Evolutionary conservation across 306 rosid genomes (phyloP).

Genomic region (Prunus dulcis): DNA sequence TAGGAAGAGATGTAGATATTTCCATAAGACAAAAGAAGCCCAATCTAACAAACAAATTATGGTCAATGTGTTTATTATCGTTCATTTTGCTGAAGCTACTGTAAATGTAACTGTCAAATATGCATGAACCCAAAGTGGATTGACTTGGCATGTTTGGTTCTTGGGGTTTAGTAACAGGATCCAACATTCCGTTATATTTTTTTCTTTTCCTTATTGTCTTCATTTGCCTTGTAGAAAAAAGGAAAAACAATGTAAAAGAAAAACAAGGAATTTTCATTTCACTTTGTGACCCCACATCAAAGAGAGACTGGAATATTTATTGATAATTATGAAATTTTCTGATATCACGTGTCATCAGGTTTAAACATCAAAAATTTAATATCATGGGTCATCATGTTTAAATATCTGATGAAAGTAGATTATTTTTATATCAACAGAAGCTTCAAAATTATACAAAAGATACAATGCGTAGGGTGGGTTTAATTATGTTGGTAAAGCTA

Average conservation of each 20-base stretch:
- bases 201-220: background rate
- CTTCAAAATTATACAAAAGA: background rate
- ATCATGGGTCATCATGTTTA: background rate
- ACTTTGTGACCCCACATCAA: background rate
- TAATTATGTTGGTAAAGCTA: background rate
- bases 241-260: background rate
- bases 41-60: background rate
- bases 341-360: background rate
- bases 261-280: background rate
- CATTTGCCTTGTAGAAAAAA: background rate
- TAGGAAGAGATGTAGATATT: background rate
- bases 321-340: background rate
- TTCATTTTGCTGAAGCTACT: background rate
- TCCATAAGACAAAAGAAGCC: no score
- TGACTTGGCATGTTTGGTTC: conserved; percentile 1
- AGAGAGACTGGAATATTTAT: background rate
- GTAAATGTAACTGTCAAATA: background rate
- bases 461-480: background rate
- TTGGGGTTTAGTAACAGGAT: background rate
- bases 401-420: background rate
- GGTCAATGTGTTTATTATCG: background rate
- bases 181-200: background rate
- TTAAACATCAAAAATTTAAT: background rate
- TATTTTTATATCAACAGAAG: background rate
- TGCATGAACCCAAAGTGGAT: background rate